These are phyloP conservation scores for Suhomyces anneliseae DNA, from an alignment of 1,139 yeast genomes.

Conservation along the genomic window DNA sequence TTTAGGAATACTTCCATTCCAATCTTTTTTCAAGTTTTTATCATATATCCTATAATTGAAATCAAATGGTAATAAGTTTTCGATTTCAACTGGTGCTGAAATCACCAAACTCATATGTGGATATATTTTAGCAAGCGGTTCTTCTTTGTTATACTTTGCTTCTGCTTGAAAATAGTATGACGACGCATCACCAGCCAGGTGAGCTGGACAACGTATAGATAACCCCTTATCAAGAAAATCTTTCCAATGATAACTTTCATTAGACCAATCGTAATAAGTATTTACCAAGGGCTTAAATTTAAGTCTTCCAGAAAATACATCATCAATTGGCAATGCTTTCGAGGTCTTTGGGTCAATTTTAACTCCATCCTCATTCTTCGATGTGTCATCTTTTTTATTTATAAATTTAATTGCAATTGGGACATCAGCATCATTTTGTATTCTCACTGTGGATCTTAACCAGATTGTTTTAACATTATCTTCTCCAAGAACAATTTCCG, in stretches of 20 bases:
- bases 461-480: constrained; percentile 78
- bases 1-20: constrained; percentile 60
- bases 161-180: constrained; percentile 73
- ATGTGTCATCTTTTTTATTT: constrained; percentile 10
- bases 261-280: constrained; percentile 67
- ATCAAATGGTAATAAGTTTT: constrained; percentile 83
- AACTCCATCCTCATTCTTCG: constrained; percentile 22
- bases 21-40: constrained; percentile 68
- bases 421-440: constrained; percentile 72
- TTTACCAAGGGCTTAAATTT: constrained; percentile 60
- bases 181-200: constrained; percentile 35
- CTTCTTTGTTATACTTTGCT: constrained; percentile 60
- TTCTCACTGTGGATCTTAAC: constrained; percentile 69
- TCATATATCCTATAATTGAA: constrained; percentile 75
- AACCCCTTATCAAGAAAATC: constrained; percentile 52
- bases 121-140: constrained; percentile 71
- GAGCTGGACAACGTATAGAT: constrained; percentile 60
- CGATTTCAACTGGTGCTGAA: constrained; percentile 85
- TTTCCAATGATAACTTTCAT: constrained; percentile 63
- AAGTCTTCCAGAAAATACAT: constrained; percentile 59
- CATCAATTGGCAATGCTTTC: constrained; percentile 71
- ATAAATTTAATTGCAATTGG: constrained; percentile 48
- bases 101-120: constrained; percentile 82
- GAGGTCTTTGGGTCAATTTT: constrained; percentile 53
- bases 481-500: constrained; percentile 67